Conservation (phyloP, 2,329 filamentous ascomycete species). For the Scedosporium aurantiacum region DNA sequence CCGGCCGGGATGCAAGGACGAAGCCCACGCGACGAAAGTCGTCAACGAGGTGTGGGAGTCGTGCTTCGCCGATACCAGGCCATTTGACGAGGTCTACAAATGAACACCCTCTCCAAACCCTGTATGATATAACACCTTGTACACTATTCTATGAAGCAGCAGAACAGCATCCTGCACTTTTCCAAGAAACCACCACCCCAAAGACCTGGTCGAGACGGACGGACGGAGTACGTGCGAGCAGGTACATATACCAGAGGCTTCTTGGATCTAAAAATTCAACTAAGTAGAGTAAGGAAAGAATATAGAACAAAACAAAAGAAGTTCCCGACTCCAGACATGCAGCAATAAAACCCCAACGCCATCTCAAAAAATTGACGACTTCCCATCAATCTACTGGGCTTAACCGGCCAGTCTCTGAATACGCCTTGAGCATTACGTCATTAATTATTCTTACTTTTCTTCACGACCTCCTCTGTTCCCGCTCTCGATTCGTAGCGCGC, state of each 20-base stretch:
- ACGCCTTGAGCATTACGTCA: not conserved
- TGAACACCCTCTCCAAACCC: constrained; percentile 21
- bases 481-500: constrained; percentile 39
- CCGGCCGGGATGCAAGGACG: constrained; percentile 70
- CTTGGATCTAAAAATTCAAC: not conserved
- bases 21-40: constrained; percentile 73
- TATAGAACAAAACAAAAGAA: not conserved
- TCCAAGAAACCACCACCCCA: not conserved
- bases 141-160: not conserved
- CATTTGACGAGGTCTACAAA: constrained; percentile 94
- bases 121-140: not conserved
- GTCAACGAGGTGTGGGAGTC: constrained; percentile 99
- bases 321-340: constrained; percentile 2
- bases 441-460: not conserved
- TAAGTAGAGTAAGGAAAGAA: not conserved
- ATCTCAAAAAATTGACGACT: not conserved
- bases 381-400: not conserved
- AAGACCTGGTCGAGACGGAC: not conserved
- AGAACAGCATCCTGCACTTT: not conserved
- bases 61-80: constrained; percentile 86
- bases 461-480: constrained; percentile 14
- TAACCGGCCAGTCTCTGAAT: constrained; percentile 8
- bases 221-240: not conserved
- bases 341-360: not conserved
- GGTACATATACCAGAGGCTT: not conserved